A percentile compares a stretch with the other conserved stretches of the same genome.
These are phyloP conservation scores for Yamadazyma diddensiae DNA, from an alignment of 1,139 yeast species.

Conservation along the genomic window DNA sequence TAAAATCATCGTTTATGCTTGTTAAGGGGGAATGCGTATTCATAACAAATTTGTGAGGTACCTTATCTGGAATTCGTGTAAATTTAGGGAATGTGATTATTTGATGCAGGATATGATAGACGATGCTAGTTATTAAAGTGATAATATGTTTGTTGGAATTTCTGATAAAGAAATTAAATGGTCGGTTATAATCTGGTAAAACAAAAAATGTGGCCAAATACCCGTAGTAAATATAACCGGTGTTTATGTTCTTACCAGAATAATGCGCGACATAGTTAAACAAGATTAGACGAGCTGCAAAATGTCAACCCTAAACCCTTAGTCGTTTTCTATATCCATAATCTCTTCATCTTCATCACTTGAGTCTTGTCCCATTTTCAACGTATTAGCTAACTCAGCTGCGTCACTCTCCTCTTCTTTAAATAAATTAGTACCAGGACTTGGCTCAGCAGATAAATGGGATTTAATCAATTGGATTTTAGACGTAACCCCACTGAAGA, in stretches of 20 bases:
- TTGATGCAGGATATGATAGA: too few relatives aligned
- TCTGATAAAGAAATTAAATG: too few relatives aligned
- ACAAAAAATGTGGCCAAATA: too few relatives aligned
- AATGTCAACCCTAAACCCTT: too few relatives aligned
- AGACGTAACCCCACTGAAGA: slow-evolving; percentile 22
- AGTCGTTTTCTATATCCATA: slow-evolving; percentile 65
- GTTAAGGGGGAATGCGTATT: slow-evolving; percentile 30
- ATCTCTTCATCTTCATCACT: slow-evolving; percentile 60
- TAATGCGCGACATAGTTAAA: too few relatives aligned
- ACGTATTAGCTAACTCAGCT: slow-evolving; percentile 34
- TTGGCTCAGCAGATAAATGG: slow-evolving; percentile 2
- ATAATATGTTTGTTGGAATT: too few relatives aligned
- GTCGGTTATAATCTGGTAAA: too few relatives aligned
- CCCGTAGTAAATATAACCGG: too few relatives aligned
- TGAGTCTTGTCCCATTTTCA: slow-evolving; percentile 52
- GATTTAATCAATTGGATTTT: slow-evolving; percentile 2
- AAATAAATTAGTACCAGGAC: not conserved
- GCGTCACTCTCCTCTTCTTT: slow-evolving; percentile 10
- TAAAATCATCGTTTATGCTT: slow-evolving; percentile 25
- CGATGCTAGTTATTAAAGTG: too few relatives aligned
- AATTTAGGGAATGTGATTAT: too few relatives aligned
- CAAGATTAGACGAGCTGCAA: too few relatives aligned
- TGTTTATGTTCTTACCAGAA: too few relatives aligned
- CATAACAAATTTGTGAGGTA: slow-evolving; percentile 19
- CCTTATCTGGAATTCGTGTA: not conserved